A percentile compares a stretch with the other conserved stretches of the same genome.
phyloP scores from a whole-genome alignment of 192 early-diverging fungal genomes.

The Entophlyctis helioformis region DNA sequence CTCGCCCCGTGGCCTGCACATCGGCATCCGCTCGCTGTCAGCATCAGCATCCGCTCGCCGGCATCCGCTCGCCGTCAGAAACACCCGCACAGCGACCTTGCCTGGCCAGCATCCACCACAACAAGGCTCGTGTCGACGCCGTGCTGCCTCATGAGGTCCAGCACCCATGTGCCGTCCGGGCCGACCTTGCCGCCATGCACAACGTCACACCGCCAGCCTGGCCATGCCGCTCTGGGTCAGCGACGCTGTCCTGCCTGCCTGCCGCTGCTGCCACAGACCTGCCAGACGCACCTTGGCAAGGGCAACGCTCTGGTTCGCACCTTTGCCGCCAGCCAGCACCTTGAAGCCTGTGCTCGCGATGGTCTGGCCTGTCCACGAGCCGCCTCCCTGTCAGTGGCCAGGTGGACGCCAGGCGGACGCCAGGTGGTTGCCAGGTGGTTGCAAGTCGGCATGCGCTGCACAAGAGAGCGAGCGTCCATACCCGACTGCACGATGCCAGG shows the following conservation, averaged over 20 bases:
- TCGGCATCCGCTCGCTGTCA: too few relatives aligned
- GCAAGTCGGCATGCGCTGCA: too few relatives aligned
- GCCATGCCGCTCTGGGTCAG: too few relatives aligned
- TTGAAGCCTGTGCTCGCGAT: constrained; percentile 30
- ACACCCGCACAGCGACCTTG: background rate
- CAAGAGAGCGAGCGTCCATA: too few relatives aligned
- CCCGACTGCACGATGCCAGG: constrained; percentile 54
- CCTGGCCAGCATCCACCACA: constrained; percentile 25
- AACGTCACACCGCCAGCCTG: constrained; percentile 55
- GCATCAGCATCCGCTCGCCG: constrained; percentile 1
- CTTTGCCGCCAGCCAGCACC: constrained; percentile 62
- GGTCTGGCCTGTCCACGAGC: constrained; percentile 25
- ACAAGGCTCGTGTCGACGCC: constrained; percentile 59
- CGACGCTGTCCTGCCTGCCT: background rate
- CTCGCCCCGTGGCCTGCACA: constrained; percentile 65
- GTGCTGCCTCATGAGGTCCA: constrained; percentile 44
- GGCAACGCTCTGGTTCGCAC: constrained; percentile 85
- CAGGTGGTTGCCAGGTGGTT: too few relatives aligned
- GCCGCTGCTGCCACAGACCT: background rate
- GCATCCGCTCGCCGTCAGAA: background rate
- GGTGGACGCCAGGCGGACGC: too few relatives aligned
- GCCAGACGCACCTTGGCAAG: constrained; percentile 42
- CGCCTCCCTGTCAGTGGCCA: too few relatives aligned
- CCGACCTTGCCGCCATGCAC: constrained; percentile 73
- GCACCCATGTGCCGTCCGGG: constrained; percentile 67